Evolutionary conservation across 176 grass and related monocot genomes (phyloP), one percentile per base, ranked within the genome.

Genomic region (Phragmites australis): DNA sequence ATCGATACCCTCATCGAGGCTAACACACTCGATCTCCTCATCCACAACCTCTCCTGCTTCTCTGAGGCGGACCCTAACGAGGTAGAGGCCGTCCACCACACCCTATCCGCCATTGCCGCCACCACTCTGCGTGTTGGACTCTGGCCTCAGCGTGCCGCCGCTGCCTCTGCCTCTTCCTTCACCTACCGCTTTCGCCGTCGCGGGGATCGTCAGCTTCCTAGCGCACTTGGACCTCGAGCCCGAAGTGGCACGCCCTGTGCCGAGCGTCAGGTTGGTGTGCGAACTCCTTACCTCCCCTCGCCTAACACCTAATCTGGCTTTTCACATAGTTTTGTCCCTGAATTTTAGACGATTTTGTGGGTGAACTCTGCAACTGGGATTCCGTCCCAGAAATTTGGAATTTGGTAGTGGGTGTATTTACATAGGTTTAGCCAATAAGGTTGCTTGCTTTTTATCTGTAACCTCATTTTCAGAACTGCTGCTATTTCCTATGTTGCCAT

Each of bases 191-290:
- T 37, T 5, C 34, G 34, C 34, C 34, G 5, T 5, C 5, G 34
- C 34, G 2, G 34, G 34, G 34, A 37, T 37, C 34, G 5, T 37
- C 11, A 92, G 96, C 44, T 99, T 99, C 82, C 96, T 99, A 92
- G 96, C 65, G 87, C 94, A 18, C 13, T 53, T 87, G 65, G 96
- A 99, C 88, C 79, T 99, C 47, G 90, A 95, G 83, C 88, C 92
- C 21, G 86, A 99, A 2, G 86, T 99, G 68, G 92, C 90, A 13
- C 42, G 74, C 26, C 84, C 84, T 22, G 90, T 82, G 59, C 96
- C 92, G 15, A 99, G 90, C 87, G 92, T 92, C 84, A 95, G 96
- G 92, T 99, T 47, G 30, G 84, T 70, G 8, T 27, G 9, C 54
- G 3, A 16, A 21, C 16, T n/a, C 70, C 63, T 22, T 13, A 3